phyloP scores from a whole-genome alignment of 2,329 filamentous ascomycete species.

The Trichoderma citrinoviride region DNA sequence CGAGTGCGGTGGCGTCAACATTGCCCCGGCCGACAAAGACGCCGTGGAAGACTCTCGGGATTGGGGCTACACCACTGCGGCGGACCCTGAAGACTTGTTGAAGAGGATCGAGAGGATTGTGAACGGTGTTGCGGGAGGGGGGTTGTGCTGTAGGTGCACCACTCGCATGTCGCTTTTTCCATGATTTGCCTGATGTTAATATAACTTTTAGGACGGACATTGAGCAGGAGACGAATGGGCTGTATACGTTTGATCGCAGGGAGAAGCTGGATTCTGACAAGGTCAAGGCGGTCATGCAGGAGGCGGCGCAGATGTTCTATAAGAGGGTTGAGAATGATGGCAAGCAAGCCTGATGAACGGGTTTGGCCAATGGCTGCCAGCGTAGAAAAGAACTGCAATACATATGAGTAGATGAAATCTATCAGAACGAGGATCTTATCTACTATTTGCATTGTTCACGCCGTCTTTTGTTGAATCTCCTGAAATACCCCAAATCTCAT shows the following conservation, averaged over 20 bases:
- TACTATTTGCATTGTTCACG: too few relatives aligned
- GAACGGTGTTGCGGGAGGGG: slow-evolving; percentile 54
- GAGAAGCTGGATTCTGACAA: slow-evolving; percentile 58
- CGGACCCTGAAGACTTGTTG: slow-evolving; percentile 57
- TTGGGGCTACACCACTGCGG: slow-evolving; percentile 69
- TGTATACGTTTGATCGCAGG: slow-evolving; percentile 61
- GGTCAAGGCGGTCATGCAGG: slow-evolving; percentile 58
- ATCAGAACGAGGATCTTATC: too few relatives aligned
- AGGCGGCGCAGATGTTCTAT: slow-evolving; percentile 49
- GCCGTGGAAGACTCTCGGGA: slow-evolving; percentile 45
- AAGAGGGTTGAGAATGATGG: slow-evolving; percentile 25
- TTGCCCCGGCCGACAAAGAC: slow-evolving; percentile 44
- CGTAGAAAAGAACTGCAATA: too few relatives aligned
- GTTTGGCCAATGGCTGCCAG: too few relatives aligned
- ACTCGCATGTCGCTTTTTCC: background rate
- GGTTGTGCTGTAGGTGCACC: slow-evolving; percentile 52
- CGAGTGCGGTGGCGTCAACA: slow-evolving; percentile 68
- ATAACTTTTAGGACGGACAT: slow-evolving; percentile 48
- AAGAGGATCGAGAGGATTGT: slow-evolving; percentile 57
- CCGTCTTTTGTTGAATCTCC: too few relatives aligned
- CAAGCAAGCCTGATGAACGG: too few relatives aligned
- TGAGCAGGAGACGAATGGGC: slow-evolving; percentile 66
- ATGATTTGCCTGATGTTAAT: slow-evolving; percentile 17
- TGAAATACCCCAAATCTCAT: too few relatives aligned
- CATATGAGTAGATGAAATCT: too few relatives aligned